A percentile compares a stretch with the other conserved stretches of the same genome.
Conservation (phyloP, 1,284 basidiomycete genomes). For the Tausonia pullulans region DNA sequence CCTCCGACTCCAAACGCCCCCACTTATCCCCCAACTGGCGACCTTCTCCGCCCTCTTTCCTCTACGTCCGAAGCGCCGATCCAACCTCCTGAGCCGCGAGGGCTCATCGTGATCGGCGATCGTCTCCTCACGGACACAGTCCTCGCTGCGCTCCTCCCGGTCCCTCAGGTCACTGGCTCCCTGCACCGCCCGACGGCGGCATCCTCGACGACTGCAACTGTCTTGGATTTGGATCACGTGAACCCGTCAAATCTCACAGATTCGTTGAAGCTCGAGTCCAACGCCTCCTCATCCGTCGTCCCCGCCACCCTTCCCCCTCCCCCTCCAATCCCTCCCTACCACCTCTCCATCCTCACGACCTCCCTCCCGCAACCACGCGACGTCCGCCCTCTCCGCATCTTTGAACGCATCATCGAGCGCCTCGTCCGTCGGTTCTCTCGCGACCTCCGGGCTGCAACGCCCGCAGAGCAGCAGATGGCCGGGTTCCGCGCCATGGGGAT, state of each 20-base stretch:
- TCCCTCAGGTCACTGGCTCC: neutral
- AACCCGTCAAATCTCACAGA: too few species aligned
- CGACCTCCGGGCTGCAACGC: too few species aligned
- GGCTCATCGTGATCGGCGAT: constrained; percentile 15
- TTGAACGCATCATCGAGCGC: constrained; percentile 6
- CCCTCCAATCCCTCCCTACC: neutral
- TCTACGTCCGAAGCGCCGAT: too few species aligned
- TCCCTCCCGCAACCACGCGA: constrained; percentile 7
- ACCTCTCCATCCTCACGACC: constrained; percentile 13
- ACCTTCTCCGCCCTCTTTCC: neutral
- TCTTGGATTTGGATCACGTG: neutral
- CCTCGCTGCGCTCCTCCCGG: constrained; percentile 5
- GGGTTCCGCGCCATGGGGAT: neutral
- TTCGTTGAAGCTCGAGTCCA: too few species aligned
- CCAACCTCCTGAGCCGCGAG: neutral
- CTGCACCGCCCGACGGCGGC: too few species aligned
- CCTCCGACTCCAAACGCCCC: neutral
- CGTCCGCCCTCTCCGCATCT: constrained; percentile 6
- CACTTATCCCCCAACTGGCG: too few species aligned
- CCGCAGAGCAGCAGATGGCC: neutral
- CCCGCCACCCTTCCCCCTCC: neutral
- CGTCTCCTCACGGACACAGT: constrained; percentile 14
- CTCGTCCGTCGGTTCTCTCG: neutral
- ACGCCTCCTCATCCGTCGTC: neutral
- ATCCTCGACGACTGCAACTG: neutral